phyloP scores from a whole-genome alignment of 2,329 filamentous ascomycete species.

The Chaetomium strumarium region DNA sequence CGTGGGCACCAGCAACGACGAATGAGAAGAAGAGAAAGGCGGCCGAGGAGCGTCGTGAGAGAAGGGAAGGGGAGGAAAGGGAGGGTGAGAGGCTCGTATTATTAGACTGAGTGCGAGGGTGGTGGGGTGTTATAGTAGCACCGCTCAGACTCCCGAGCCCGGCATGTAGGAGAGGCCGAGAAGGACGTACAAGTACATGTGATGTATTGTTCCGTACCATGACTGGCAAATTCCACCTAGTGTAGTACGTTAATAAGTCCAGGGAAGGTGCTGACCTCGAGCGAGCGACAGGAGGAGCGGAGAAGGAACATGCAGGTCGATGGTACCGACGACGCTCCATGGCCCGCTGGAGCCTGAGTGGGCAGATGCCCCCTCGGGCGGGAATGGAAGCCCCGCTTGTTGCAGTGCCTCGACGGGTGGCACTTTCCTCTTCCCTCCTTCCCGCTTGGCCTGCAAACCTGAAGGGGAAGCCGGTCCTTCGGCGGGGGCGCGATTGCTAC shows the following conservation, averaged over 20 bases:
- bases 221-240: too few species aligned
- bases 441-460: conserved; percentile 1
- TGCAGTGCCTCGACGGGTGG: conserved; percentile 12
- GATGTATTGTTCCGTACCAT: too few species aligned
- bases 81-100: conserved; percentile 42
- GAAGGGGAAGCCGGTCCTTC: background rate
- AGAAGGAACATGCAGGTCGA: conserved; percentile 1
- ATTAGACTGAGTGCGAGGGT: conserved; percentile 38
- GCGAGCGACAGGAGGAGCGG: background rate
- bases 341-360: background rate
- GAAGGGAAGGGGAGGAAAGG: conserved; percentile 32
- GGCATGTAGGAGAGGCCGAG: background rate
- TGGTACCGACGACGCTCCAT: conserved; percentile 6
- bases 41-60: conserved; percentile 54
- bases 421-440: conserved; percentile 4
- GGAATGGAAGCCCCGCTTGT: conserved; percentile 8
- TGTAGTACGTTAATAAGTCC: too few species aligned
- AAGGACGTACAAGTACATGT: background rate
- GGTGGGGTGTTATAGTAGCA: conserved; percentile 42
- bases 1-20: conserved; percentile 56
- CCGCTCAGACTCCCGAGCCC: conserved; percentile 12
- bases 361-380: conserved; percentile 6
- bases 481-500: conserved; percentile 2
- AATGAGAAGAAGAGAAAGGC: conserved; percentile 51
- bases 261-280: too few species aligned